Evolutionary conservation across 192 early-diverging fungal genomes (phyloP), one percentile per base, ranked within the genome.

Genomic region (Phycomyces blakesleeanus): DNA sequence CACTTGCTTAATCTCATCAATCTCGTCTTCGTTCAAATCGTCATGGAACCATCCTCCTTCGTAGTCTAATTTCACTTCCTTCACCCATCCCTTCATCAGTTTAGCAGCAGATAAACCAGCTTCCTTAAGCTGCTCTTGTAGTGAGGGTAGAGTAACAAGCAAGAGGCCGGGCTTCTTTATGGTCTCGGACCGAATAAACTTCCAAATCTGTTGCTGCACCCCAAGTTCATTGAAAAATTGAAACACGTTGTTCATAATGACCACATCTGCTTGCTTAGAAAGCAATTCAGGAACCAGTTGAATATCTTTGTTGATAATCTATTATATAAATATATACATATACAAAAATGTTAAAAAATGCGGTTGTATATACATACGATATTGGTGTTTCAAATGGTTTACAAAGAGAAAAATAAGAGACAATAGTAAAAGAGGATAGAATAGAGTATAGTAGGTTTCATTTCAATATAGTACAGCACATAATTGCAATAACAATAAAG

Each of bases 171-270:
- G 63, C 16, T 73, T 68, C 21, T 74, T 60, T 24, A 40, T 61
- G 1, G 80, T 71, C 15, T 83, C 68, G n/a, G 55, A 63, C 12
- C 77, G 72, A 22, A 84, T 51, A 61, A 70, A 83, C 24, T 75
- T 64, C 83, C 83, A 85, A 18, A 85, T 71, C 21, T 73, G 61
- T 51, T 75, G 77, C 53, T 85, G 80, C 5, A 66, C 57, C 4
- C 66, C 51, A 18, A 74, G 34, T 0, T 76, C 71, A 34, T 64
- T 74, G 51, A 85, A 85, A 69, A 81, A 85, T 51, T 85, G 80
- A 64, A 85, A 85, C 0, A 83, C 83, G 40, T 85, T 85, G 69
- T 85, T 81, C 80, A 85, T 81, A 27, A 85, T 70, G 10, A 85
- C 63, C 14, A 85, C 68, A 51, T 83, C 83, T 12, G 84, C 75